Evolutionary conservation across 805 yeast species (phyloP).

Genomic region (Monosporozyma unispora): DNA sequence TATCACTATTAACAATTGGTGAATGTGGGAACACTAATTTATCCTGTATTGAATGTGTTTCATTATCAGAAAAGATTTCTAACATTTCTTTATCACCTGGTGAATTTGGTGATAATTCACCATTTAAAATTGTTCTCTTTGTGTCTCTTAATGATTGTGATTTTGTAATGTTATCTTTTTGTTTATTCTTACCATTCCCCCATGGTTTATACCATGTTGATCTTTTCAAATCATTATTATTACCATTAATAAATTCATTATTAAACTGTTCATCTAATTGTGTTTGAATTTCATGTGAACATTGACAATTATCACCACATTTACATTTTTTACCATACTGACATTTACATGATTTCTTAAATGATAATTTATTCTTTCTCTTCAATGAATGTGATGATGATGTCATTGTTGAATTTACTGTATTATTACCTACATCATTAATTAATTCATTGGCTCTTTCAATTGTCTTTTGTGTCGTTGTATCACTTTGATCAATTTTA

Average conservation of each 20-base stretch:
- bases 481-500: background rate
- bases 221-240: background rate
- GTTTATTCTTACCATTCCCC: background rate
- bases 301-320: constrained; percentile 1
- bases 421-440: background rate
- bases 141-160: background rate
- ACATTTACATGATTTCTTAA: background rate
- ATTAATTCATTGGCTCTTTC: background rate
- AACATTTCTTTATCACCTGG: background rate
- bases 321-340: background rate
- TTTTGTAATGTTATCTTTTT: background rate
- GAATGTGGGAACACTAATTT: background rate
- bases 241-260: background rate
- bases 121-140: background rate
- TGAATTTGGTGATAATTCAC: background rate
- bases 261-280: background rate
- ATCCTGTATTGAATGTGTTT: background rate
- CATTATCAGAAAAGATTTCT: constrained; percentile 1
- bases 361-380: background rate
- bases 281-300: background rate
- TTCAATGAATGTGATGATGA: background rate
- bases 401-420: background rate
- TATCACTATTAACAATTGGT: background rate
- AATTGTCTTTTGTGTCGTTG: background rate
- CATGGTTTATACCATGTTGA: background rate